Conservation (phyloP, 345 rosid genomes). For the Euphorbia peplus region DNA sequence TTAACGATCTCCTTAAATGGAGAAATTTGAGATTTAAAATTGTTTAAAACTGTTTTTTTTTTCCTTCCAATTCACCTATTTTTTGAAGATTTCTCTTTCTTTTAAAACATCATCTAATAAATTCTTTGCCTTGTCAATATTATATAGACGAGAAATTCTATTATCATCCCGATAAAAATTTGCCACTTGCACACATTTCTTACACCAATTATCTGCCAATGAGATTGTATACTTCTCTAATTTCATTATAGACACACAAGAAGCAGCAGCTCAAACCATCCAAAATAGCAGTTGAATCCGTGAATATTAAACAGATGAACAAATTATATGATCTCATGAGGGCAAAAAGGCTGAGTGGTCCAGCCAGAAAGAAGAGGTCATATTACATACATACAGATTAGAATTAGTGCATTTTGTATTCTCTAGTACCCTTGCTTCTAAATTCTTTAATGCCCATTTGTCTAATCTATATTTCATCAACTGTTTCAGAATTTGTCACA, state of each 20-base stretch:
- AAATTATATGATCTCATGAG: background rate
- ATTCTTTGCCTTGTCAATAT: background rate
- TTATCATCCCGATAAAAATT: too few species aligned
- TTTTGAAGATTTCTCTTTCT: too few species aligned
- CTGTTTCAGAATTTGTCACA: background rate
- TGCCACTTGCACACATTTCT: too few species aligned
- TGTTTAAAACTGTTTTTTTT: too few species aligned
- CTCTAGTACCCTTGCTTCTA: background rate
- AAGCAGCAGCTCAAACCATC: background rate
- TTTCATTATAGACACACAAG: too few species aligned
- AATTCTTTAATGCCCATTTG: background rate
- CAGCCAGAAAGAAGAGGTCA: background rate
- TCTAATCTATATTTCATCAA: background rate
- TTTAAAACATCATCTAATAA: too few species aligned
- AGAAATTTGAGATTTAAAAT: too few species aligned
- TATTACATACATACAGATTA: background rate
- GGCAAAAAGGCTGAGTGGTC: background rate
- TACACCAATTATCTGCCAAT: too few species aligned
- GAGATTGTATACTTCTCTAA: too few species aligned
- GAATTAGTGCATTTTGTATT: constrained; percentile 1
- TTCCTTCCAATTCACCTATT: too few species aligned
- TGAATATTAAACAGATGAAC: background rate
- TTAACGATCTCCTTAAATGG: too few species aligned
- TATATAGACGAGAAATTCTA: too few species aligned
- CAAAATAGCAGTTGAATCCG: background rate